Evolutionary conservation across 2,329 filamentous ascomycete species (phyloP), one percentile per base, ranked within the genome.

Genomic region (Alternaria sp.): DNA sequence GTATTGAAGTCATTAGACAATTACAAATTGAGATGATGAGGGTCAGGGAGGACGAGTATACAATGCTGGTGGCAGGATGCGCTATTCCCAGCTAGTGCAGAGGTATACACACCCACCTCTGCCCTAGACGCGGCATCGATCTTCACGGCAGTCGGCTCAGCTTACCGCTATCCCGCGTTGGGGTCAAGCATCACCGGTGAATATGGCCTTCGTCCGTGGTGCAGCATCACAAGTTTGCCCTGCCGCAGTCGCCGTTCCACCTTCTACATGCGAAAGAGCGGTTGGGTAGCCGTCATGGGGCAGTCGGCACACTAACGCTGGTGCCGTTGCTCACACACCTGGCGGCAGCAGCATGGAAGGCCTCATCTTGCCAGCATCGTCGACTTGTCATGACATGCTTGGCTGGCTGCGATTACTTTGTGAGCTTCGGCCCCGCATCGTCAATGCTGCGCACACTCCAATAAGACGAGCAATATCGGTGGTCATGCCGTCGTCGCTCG

Each of bases 131-230:
- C 61, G 66, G 71, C 58, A 63, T 56, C 58, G 62, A 65, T 66
- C 66, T 65, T 60, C 57, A 58, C 58, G 59, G 65, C 64, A 45
- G 68, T 73, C 71, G 75, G 75, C 70, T 69, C 63, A 65, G 61
- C 62, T 67, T 67, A 67, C 73, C 72, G 75, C 74, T 60, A 68
- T 76, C 71, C 75, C 75, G 75, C 59, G 64, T 67, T 72, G 69
- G 74, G 47, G 71, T 69, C 66, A 28, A 54, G 49, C 69, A 51
- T 51, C 46, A 60, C 57, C 58, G 55, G 61, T 55, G 37, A 61
- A 43, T 37, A 37, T 28, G 25, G 47, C 51, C 47, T 55, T 63
- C 33, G 47, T 54, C 53, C 20, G 28, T 45, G 51, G 28, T 56
- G 60, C 60, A 56, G 45, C 51, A 44, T 50, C 46, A 46, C 49